Evolutionary conservation across 2,329 filamentous ascomycete genomes (phyloP).

Genomic region (Pleoardoris graminearum): DNA sequence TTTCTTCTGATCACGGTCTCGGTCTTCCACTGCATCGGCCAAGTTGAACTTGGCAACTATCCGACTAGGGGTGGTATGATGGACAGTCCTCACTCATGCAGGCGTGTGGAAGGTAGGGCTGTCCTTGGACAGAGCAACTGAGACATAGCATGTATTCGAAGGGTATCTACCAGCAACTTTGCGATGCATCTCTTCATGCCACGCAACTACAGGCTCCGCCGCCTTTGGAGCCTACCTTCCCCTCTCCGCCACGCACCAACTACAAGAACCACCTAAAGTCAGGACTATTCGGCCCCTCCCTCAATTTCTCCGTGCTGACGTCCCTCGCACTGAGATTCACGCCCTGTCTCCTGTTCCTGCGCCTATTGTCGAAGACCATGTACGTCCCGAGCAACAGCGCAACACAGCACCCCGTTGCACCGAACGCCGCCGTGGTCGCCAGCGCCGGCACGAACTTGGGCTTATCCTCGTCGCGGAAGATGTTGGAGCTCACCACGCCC

Average conservation of each 20-base stretch:
- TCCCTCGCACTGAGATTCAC: conserved; percentile 57
- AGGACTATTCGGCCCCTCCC: conserved; percentile 48
- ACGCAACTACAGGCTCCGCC: too few species aligned
- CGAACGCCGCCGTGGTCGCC: conserved; percentile 66
- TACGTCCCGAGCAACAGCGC: conserved; percentile 62
- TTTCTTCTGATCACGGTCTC: too few species aligned
- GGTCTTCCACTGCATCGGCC: too few species aligned
- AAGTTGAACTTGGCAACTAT: too few species aligned
- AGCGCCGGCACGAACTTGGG: conserved; percentile 70
- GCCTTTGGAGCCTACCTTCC: too few species aligned
- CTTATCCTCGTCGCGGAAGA: conserved; percentile 65
- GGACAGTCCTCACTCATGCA: too few species aligned
- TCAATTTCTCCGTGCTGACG: conserved; percentile 51
- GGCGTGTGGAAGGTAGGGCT: too few species aligned
- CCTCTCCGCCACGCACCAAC: too few species aligned
- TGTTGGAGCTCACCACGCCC: conserved; percentile 70
- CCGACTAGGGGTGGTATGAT: too few species aligned
- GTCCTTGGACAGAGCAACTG: not conserved
- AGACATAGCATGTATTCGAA: not conserved
- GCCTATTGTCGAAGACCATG: conserved; percentile 68
- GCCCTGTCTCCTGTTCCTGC: conserved; percentile 62
- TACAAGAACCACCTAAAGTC: conserved; percentile 53
- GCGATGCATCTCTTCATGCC: not conserved
- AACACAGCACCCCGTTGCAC: conserved; percentile 60
- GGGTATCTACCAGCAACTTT: not conserved